Percentiles rank a stretch among this genome's conserved stretches.
These are phyloP conservation scores for Colletotrichum sp. DNA, from an alignment of 2,329 filamentous ascomycete genomes.

Conservation along the genomic window DNA sequence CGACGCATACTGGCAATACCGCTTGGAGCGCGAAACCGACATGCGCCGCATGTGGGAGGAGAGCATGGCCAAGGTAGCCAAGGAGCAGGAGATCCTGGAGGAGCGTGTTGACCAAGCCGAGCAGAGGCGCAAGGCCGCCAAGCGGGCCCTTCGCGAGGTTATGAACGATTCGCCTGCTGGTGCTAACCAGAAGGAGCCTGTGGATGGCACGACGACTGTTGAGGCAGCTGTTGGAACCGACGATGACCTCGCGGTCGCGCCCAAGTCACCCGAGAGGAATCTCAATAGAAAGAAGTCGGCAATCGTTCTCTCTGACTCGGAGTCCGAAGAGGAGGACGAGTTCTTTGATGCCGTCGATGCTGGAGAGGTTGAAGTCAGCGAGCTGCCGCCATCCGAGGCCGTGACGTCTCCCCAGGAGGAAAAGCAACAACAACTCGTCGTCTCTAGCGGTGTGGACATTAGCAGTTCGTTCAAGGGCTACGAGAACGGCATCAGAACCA, in stretches of 20 bases:
- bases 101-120: slow-evolving; percentile 88
- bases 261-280: slow-evolving; percentile 44
- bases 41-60: slow-evolving; percentile 98
- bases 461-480: slow-evolving; percentile 85
- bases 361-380: slow-evolving; percentile 83
- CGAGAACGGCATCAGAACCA: slow-evolving; percentile 82
- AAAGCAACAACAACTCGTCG: slow-evolving; percentile 49
- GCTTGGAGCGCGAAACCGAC: slow-evolving; percentile 88
- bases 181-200: slow-evolving; percentile 32
- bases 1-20: slow-evolving; percentile 96
- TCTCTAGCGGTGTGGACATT: slow-evolving; percentile 65
- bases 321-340: slow-evolving; percentile 81
- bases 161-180: slow-evolving; percentile 48
- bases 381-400: slow-evolving; percentile 56
- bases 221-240: slow-evolving; percentile 27
- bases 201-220: slow-evolving; percentile 35
- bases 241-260: slow-evolving; percentile 22
- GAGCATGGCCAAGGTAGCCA: slow-evolving; percentile 96
- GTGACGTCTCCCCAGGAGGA: slow-evolving; percentile 38
- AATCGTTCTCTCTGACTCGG: slow-evolving; percentile 78
- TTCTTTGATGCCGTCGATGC: slow-evolving; percentile 98
- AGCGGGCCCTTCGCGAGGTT: slow-evolving; percentile 86
- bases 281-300: slow-evolving; percentile 65
- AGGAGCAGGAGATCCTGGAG: slow-evolving; percentile 91
- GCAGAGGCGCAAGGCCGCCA: slow-evolving; percentile 86